Evolutionary conservation across 1,284 basidiomycete genomes (phyloP), one percentile per base, ranked within the genome.

Genomic region (Schizopora paradoxa): DNA sequence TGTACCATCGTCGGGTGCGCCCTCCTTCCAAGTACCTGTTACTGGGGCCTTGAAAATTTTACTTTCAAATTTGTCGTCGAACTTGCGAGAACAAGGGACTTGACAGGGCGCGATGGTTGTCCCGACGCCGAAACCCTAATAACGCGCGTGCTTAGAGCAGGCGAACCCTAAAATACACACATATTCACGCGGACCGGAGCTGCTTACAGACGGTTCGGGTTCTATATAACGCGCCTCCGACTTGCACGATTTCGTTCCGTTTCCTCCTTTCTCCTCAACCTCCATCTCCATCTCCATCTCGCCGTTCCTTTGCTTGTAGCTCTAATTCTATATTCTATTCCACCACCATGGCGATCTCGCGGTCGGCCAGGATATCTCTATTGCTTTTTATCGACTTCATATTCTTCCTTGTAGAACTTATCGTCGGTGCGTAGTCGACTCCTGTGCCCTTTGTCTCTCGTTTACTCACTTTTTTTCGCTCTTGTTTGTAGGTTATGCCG

Each of bases 351-450:
- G 66, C 62, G 35, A 61, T 86, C 62, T 89, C 86, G 55, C 79
- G 89, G 53, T 77, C 85, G 35, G 69, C 83, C 5, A 75, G 85
- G 58, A 94, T 95, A 60, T 81, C 80, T 35, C 72, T 89, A 52
- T 74, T 96, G 38, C 74, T 97, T 36, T 72, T 77, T 47, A 91
- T 99, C 48, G 94, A 98, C 65, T 64, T 89, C 5, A 39, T 84
- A 43, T 99, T 99, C 73, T 95, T 99, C 69, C 80, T 98, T 58
- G 72, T 97, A 47, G 96, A 98, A 65, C 77, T 96, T 61, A 80
- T 89, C 52, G 79, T 79, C 53, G 89, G 89, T 82, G 52, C 54
- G 77, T 66, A 49, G 7, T 21, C 7, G 22, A 41, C 49, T 38
- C 26, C 19, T n/a, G 26, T 19, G n/a, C 41, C 19, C 13, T 11